A percentile compares a stretch with the other conserved stretches of the same genome.
phyloP scores from a whole-genome alignment of 2,329 filamentous ascomycete genomes.

The Arthrobotrys entomopaga region DNA sequence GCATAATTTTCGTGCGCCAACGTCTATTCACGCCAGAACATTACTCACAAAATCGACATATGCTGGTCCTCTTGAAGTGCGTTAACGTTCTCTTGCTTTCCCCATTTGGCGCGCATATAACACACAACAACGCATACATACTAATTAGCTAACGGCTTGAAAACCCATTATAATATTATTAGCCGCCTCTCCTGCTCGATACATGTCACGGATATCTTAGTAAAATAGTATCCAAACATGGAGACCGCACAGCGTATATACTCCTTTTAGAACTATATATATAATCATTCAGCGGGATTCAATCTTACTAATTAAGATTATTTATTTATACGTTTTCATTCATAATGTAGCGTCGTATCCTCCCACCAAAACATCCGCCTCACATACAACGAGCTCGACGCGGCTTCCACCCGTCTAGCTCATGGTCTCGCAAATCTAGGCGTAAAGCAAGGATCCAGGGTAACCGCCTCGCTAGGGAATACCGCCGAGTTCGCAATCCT shows the following conservation, averaged over 20 bases:
- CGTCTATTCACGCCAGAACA: slow-evolving; percentile 10
- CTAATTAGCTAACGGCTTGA: slow-evolving; percentile 17
- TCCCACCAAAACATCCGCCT: slow-evolving; percentile 72
- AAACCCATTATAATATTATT: not conserved
- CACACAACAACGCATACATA: slow-evolving; percentile 10
- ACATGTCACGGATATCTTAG: slow-evolving; percentile 47
- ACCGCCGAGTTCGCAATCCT: slow-evolving; percentile 82
- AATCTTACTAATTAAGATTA: not conserved
- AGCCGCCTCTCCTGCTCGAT: slow-evolving; percentile 45
- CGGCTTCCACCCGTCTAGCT: slow-evolving; percentile 79
- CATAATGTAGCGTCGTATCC: slow-evolving; percentile 67
- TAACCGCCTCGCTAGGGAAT: slow-evolving; percentile 88
- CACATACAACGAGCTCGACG: slow-evolving; percentile 80
- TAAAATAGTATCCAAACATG: slow-evolving; percentile 45
- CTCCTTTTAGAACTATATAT: not conserved
- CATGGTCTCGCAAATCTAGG: slow-evolving; percentile 75
- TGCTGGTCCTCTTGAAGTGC: slow-evolving; percentile 43
- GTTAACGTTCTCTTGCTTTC: no score
- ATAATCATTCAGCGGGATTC: not conserved
- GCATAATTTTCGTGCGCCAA: not conserved
- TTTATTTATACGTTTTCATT: not conserved
- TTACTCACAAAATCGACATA: slow-evolving; percentile 45
- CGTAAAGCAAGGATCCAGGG: slow-evolving; percentile 82
- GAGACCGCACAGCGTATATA: slow-evolving; percentile 50
- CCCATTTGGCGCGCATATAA: slow-evolving; percentile 1